Evolutionary conservation across 768 basidiomycete genomes (phyloP), one percentile per base, ranked within the genome.

Genomic region (Calocera cornea): DNA sequence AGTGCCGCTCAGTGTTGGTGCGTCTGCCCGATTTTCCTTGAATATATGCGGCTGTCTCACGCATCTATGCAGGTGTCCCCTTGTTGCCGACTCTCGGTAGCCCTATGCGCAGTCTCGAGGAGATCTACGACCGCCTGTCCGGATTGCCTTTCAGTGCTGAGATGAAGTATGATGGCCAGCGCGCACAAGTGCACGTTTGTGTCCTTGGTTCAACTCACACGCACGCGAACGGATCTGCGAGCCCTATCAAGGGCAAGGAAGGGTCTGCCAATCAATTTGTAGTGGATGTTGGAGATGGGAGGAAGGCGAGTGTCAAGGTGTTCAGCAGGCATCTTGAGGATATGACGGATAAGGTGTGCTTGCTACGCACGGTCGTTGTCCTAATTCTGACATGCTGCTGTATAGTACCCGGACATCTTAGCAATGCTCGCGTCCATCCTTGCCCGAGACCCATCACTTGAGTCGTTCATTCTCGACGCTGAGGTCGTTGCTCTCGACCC

Each of bases 261-360:
- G 73, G 12, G 65, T 73, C 34, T 72, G 64, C n/a, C 67, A 66
- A 22, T 17, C 70, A 60, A 22, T 60, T 60, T 33, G 54, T 60
- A 2, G 54, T 60, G 31, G 54, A 60, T 29, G 31, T 60, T 33
- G 54, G 54, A 2, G 54, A 60, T 60, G 54, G 54, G 27, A 60
- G 54, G 31, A 60, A 31, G 19, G 54, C 54, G 24, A 33, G 27
- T 11, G 82, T 91, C 44, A 83, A 84, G 65, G 80, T 95, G 64
- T 95, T 95, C 78, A 91, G 89, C 68, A 86, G 92, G 66, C 91
- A 93, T 79, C 79, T 95, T 34, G 92, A 95, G 77, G 87, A 93
- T 72, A 94, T 94, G 93, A 93, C 91, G 0, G 84, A 85, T 68
- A 94, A 95, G 81, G 89, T 84, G 73, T 70, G 73, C 64, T 64